Evolutionary conservation across 1,139 yeast species (phyloP).

Genomic region (Lodderomyces theae): DNA sequence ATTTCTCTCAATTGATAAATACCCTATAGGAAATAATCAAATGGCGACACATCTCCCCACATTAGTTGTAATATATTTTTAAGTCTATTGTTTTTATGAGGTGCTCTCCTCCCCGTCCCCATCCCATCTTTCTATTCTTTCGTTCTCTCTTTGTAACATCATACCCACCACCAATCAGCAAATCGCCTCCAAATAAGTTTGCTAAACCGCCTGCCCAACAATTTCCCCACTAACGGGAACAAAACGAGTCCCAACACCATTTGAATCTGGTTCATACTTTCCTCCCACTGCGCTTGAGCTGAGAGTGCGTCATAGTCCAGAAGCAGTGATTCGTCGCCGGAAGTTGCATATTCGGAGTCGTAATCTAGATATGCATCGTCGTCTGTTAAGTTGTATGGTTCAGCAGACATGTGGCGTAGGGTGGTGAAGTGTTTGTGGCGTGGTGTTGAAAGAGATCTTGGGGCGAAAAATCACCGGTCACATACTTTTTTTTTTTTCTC

Average conservation of each 20-base stretch:
- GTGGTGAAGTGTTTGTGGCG: slow-evolving; percentile 4
- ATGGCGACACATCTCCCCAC: too few relatives aligned
- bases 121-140: too few relatives aligned
- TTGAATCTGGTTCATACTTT: slow-evolving; percentile 60
- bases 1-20: slow-evolving; percentile 30
- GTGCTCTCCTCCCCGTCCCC: too few relatives aligned
- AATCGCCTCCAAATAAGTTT: slow-evolving; percentile 34
- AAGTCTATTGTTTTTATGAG: too few relatives aligned
- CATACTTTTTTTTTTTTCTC: background rate
- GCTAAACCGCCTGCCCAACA: slow-evolving; percentile 65
- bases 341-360: slow-evolving; percentile 14
- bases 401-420: slow-evolving; percentile 1
- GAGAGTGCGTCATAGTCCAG: slow-evolving; percentile 19
- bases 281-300: slow-evolving; percentile 82
- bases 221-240: slow-evolving; percentile 69
- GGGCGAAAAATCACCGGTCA: too few relatives aligned
- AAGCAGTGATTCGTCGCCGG: slow-evolving; percentile 12
- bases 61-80: too few relatives aligned
- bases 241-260: slow-evolving; percentile 56
- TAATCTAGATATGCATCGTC: slow-evolving; percentile 5
- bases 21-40: slow-evolving; percentile 20
- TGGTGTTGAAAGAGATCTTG: too few relatives aligned
- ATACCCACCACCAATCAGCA: slow-evolving; percentile 31
- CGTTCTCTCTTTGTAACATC: background rate
- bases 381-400: slow-evolving; percentile 6